phyloP scores from a whole-genome alignment of 2,329 filamentous ascomycete species.

The Hypoxylon sp. region DNA sequence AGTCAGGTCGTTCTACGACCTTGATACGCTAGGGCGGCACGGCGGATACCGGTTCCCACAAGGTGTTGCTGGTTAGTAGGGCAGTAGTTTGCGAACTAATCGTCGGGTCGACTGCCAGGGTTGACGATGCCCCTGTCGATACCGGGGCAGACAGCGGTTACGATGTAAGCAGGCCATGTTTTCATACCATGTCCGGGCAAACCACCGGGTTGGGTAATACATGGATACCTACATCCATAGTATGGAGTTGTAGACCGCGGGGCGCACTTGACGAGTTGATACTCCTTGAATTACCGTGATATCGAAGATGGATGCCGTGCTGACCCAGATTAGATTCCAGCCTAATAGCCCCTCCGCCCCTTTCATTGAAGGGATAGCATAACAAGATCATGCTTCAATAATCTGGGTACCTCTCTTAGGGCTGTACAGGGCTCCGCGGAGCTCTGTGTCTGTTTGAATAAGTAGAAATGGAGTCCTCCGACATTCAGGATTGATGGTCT shows the following conservation, averaged over 20 bases:
- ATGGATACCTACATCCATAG: conserved; percentile 3
- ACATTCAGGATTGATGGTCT: not conserved
- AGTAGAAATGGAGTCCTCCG: conserved; percentile 12
- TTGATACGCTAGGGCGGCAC: too few species aligned
- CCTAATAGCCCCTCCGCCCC: too few species aligned
- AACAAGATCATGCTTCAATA: not conserved
- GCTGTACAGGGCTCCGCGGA: conserved; percentile 9
- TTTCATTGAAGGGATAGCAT: conserved; percentile 7
- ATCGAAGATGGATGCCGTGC: conserved; percentile 13
- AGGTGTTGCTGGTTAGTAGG: too few species aligned
- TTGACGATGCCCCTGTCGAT: conserved; percentile 13
- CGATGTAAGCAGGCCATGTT: conserved; percentile 20
- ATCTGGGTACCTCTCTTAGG: conserved; percentile 15
- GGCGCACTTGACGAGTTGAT: conserved; percentile 16
- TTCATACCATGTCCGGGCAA: too few species aligned
- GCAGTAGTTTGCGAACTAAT: conserved; percentile 11
- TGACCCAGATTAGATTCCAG: not conserved
- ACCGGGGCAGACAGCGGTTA: conserved; percentile 1
- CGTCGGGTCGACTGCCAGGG: conserved; percentile 13
- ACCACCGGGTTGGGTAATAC: too few species aligned
- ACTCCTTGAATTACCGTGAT: conserved; percentile 18
- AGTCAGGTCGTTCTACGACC: too few species aligned
- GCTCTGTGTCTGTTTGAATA: conserved; percentile 18
- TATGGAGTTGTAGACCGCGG: conserved; percentile 5
- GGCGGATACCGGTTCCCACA: not conserved